Percentiles rank a stretch among this genome's conserved stretches.
Conservation (phyloP, 257 asterid genomes). For the Solanum okadae region DNA sequence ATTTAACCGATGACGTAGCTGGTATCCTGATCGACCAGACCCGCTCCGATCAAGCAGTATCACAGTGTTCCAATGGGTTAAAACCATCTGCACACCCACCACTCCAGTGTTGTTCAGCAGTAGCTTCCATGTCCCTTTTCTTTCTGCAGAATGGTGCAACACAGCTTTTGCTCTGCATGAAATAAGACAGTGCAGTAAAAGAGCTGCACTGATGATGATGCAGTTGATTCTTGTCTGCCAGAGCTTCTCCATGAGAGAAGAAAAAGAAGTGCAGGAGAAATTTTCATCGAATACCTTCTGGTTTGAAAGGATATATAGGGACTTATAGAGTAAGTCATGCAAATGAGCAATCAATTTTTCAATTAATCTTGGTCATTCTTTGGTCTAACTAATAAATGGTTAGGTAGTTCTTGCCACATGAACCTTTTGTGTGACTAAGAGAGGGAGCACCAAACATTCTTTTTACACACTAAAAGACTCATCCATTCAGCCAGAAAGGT, state of each 20-base stretch:
- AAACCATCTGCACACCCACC: constrained; percentile 61
- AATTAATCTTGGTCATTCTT: background rate
- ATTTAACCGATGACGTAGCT: constrained; percentile 15
- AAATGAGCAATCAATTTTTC: background rate
- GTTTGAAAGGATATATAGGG: background rate
- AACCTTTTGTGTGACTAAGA: background rate
- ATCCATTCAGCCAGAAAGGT: background rate
- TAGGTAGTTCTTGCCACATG: background rate
- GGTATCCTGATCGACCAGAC: constrained; percentile 26
- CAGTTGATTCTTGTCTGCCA: constrained; percentile 2
- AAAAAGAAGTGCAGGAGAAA: background rate
- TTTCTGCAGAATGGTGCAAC: background rate
- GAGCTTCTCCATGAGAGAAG: constrained; percentile 15
- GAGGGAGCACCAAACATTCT: background rate
- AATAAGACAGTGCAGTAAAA: background rate
- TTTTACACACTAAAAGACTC: background rate
- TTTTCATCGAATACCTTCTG: background rate
- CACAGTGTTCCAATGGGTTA: constrained; percentile 50
- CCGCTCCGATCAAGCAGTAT: constrained; percentile 41
- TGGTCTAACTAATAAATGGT: background rate
- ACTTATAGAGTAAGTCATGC: background rate
- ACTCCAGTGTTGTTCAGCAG: constrained; percentile 46
- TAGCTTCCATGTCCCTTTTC: constrained; percentile 42
- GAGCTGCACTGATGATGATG: background rate
- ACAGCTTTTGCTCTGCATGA: background rate